phyloP scores from a whole-genome alignment of 805 yeast genomes.

The Candida nitratophila region DNA sequence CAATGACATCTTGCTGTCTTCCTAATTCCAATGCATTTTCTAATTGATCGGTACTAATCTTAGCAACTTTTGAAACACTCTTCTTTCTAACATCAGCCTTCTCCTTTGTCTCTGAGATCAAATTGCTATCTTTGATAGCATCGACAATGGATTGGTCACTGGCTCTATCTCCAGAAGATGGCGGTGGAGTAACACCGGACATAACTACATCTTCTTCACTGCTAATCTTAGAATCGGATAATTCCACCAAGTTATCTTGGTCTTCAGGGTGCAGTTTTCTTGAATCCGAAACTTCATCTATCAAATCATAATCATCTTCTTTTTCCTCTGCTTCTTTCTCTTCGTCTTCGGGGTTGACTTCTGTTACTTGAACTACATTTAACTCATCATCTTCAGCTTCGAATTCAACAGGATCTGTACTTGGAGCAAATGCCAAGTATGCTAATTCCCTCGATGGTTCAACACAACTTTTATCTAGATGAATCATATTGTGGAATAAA shows the following conservation, averaged over 20 bases:
- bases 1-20: constrained; percentile 95
- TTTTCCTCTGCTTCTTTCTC: background rate
- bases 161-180: background rate
- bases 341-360: background rate
- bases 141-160: background rate
- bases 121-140: background rate
- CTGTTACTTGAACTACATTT: background rate
- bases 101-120: background rate
- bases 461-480: constrained; percentile 54
- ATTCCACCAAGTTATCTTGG: too few species aligned
- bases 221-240: too few species aligned
- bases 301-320: background rate
- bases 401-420: constrained; percentile 59
- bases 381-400: constrained; percentile 1
- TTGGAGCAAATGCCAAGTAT: constrained; percentile 76
- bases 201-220: background rate
- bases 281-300: too few species aligned
- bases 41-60: constrained; percentile 54
- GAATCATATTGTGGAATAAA: constrained; percentile 64
- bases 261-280: background rate
- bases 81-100: too few species aligned
- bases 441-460: constrained; percentile 82
- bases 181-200: background rate
- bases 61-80: constrained; percentile 15
- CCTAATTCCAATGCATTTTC: constrained; percentile 75